Evolutionary conservation across 2,329 filamentous ascomycete genomes (phyloP).

Genomic region (Arthrobotrys sphaeroides): DNA sequence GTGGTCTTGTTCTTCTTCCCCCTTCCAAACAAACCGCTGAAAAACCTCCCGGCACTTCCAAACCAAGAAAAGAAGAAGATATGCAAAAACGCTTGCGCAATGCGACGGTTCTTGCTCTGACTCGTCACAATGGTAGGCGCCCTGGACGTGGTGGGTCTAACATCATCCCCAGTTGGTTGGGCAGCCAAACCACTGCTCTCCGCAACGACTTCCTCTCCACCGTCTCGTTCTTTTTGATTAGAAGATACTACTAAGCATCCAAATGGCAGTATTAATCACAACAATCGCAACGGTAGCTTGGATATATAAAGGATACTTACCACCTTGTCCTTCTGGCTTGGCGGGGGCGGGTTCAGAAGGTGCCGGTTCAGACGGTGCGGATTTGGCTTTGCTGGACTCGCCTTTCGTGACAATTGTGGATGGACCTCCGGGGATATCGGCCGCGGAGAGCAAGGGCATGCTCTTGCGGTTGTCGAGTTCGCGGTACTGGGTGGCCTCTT

Average conservation of each 20-base stretch:
- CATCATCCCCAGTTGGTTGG: slow-evolving; percentile 10
- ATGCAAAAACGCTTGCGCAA: slow-evolving; percentile 47
- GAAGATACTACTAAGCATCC: slow-evolving; percentile 51
- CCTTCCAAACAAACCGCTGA: slow-evolving; percentile 47
- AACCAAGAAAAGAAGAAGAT: slow-evolving; percentile 54
- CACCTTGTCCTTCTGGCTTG: slow-evolving; percentile 31
- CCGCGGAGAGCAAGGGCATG: slow-evolving; percentile 30
- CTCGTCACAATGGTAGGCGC: slow-evolving; percentile 46
- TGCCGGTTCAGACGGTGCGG: not conserved
- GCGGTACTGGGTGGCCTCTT: slow-evolving; percentile 10
- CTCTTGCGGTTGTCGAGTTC: slow-evolving; percentile 53
- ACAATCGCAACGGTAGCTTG: slow-evolving; percentile 51
- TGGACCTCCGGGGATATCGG: slow-evolving; percentile 44
- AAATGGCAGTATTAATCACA: slow-evolving; percentile 51
- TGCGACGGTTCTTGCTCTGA: slow-evolving; percentile 46
- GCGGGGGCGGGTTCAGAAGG: slow-evolving; percentile 13
- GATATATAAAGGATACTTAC: slow-evolving; percentile 47
- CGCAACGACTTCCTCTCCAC: not conserved
- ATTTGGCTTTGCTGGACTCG: slow-evolving; percentile 6
- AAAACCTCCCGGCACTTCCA: slow-evolving; percentile 41
- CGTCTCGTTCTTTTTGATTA: slow-evolving; percentile 19
- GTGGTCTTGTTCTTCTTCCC: slow-evolving; percentile 42
- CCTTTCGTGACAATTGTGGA: slow-evolving; percentile 41
- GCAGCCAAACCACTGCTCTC: not conserved
- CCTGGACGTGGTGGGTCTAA: slow-evolving; percentile 38